A percentile compares a stretch with the other conserved stretches of the same genome.
Evolutionary conservation across 768 basidiomycete genomes (phyloP).

Genomic region (Boletales sp.): DNA sequence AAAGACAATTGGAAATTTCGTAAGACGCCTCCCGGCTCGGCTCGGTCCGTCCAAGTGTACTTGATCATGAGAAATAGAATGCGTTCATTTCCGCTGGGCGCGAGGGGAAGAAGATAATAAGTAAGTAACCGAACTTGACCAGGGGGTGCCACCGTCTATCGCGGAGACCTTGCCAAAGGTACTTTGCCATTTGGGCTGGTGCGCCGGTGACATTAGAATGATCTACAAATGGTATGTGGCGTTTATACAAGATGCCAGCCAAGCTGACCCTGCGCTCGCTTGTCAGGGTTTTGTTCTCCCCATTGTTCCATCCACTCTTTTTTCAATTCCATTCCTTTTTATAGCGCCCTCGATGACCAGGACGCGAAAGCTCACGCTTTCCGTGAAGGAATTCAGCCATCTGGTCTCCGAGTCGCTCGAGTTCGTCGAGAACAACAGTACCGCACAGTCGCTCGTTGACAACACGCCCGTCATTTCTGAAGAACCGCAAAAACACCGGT

Average conservation of each 20-base stretch:
- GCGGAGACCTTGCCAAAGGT: too few relatives aligned
- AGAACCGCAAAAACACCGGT: conserved; percentile 12
- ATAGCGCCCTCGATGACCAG: conserved; percentile 20
- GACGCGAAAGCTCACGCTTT: conserved; percentile 24
- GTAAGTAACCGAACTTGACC: too few relatives aligned
- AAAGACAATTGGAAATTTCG: too few relatives aligned
- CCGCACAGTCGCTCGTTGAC: conserved; percentile 22
- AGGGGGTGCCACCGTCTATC: too few relatives aligned
- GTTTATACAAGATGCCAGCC: neutral
- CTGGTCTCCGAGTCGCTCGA: conserved; percentile 34
- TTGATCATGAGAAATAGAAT: too few relatives aligned
- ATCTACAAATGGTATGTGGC: conserved; percentile 9
- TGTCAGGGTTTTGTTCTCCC: neutral
- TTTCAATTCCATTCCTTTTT: neutral
- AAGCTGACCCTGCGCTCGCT: conserved; percentile 19
- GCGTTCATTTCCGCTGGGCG: too few relatives aligned
- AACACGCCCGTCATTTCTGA: conserved; percentile 18
- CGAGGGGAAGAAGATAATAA: too few relatives aligned
- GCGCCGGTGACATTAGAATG: neutral
- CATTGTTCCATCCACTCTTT: conserved; percentile 7
- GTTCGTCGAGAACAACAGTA: conserved; percentile 1
- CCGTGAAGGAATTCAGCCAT: conserved; percentile 32
- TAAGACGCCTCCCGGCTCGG: too few relatives aligned
- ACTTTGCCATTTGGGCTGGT: too few relatives aligned
- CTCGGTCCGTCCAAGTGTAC: too few relatives aligned